Base-by-base conservation (phyloP, 495 filamentous ascomycete species). In the Lasiosphaeria ovina region DNA sequence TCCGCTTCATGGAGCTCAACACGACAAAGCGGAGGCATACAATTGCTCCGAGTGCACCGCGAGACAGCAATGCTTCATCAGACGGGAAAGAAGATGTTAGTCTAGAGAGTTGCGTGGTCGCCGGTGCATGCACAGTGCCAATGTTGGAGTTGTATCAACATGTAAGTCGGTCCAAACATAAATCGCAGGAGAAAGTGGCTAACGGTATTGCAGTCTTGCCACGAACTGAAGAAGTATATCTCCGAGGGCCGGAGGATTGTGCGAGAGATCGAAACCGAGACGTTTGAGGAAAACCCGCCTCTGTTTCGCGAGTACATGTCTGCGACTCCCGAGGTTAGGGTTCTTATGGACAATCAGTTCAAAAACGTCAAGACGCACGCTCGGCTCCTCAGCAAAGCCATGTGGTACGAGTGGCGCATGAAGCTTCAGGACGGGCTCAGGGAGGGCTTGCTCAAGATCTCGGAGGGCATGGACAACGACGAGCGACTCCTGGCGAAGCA, bases 361-460 rank as follows among this genome's bases (percentile, higher is more conserved):
- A 93, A 93, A 71, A 96, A 96, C 62, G 87, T 95, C 67, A 97
- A 97, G 77, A 95, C 91, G 0, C 87, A 97, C 70, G 89, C 95
- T 3, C 79, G 95, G 45, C 79, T 95, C 5, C 81, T 90, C 11
- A 97, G 93, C 76, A 96, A 96, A 70, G 91, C 85, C 42, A 93
- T 91, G 73, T 98, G 95, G 95, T 98, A 98, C 69, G 88, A 92
- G 68, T 98, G 95, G 95, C 89, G 95, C 36, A 92, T 89, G 85
- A 91, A 91, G 65, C 83, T 97, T 33, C 85, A 97, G 11, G 87
- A 89, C 31, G 91, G 90, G 5, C 79, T 98, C 17, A 89, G 87
- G 67, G 85, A 90, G 61, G 91, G 88, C 2, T 82, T 98, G 1
- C 69, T 88, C 38, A 86, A 84, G 42, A 92, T 90, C 47, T 77